These are phyloP conservation scores for Garcia nutans DNA, from an alignment of 345 rosid genomes.

Conservation along the genomic window DNA sequence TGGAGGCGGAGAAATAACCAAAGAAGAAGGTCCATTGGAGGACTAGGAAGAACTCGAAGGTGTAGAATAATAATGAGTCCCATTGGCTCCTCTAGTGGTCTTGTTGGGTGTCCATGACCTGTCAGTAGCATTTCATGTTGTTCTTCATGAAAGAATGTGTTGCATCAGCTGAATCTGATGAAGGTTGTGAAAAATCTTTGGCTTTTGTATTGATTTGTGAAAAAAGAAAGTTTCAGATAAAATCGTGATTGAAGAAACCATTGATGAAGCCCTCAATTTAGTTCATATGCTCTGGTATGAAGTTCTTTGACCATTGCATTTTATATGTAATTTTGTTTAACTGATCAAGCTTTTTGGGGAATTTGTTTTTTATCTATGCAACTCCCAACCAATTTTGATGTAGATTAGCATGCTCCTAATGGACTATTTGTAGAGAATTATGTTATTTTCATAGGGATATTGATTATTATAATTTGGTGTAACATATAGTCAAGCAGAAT, in stretches of 20 bases:
- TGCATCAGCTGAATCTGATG: conserved; percentile 2
- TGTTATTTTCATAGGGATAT: conserved; percentile 9
- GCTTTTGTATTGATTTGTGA: conserved; percentile 5
- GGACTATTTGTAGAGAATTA: neutral
- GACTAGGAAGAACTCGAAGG: conserved; percentile 94
- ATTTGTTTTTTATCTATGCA: conserved; percentile 1
- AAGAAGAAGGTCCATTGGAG: conserved; percentile 77
- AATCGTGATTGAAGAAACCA: conserved; percentile 9
- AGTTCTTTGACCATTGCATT: neutral
- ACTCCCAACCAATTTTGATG: conserved; percentile 29
- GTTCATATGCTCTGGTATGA: conserved; percentile 17
- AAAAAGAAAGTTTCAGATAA: conserved; percentile 1
- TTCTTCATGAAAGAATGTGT: conserved; percentile 14
- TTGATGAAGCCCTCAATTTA: neutral
- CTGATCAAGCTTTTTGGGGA: neutral
- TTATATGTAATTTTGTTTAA: neutral
- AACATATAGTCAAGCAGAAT: conserved; percentile 11
- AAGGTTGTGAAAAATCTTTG: conserved; percentile 3
- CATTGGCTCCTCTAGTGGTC: neutral
- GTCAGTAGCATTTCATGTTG: conserved; percentile 1
- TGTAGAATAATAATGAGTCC: conserved; percentile 38
- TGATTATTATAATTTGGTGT: conserved; percentile 13
- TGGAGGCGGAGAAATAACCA: conserved; percentile 60
- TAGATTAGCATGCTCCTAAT: conserved; percentile 22
- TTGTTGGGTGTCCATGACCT: neutral